These are phyloP conservation scores for Boletus sensibilis DNA, from an alignment of 768 basidiomycete genomes.

Conservation along the genomic window DNA sequence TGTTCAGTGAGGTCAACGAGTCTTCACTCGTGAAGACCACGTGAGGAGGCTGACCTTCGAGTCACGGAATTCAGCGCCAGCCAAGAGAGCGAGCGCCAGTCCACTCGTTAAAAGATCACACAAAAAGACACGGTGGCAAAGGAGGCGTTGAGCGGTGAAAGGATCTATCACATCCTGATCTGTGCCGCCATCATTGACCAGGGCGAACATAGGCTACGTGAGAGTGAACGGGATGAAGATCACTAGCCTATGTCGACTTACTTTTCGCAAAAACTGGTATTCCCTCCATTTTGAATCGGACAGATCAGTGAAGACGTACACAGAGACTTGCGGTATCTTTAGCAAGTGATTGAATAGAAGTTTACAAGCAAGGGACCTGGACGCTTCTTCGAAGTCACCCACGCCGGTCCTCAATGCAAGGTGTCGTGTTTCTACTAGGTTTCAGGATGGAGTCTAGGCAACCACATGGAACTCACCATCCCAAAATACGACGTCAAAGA, in stretches of 20 bases:
- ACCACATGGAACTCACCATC: constrained; percentile 36
- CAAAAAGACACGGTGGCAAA: constrained; percentile 51
- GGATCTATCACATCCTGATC: constrained; percentile 7
- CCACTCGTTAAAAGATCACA: constrained; percentile 48
- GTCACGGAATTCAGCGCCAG: constrained; percentile 58
- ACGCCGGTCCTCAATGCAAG: constrained; percentile 40
- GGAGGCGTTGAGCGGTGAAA: constrained; percentile 29
- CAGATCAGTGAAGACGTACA: constrained; percentile 47
- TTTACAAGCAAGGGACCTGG: constrained; percentile 51
- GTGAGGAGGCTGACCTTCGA: constrained; percentile 47
- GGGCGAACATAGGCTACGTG: constrained; percentile 63
- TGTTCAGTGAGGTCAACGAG: constrained; percentile 21
- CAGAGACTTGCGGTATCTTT: constrained; percentile 36
- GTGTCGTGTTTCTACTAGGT: constrained; percentile 43
- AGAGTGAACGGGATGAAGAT: constrained; percentile 9
- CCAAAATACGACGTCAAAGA: constrained; percentile 67
- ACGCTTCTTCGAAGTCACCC: constrained; percentile 38
- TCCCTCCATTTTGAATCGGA: constrained; percentile 49
- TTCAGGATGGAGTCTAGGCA: not conserved
- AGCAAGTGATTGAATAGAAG: constrained; percentile 52
- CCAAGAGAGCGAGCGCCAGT: constrained; percentile 50
- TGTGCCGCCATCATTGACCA: constrained; percentile 54
- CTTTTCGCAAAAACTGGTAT: constrained; percentile 44
- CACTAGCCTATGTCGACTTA: constrained; percentile 13
- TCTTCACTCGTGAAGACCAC: not conserved